phyloP scores from a whole-genome alignment of 441 rosid species.

The Populus tomentosa region DNA sequence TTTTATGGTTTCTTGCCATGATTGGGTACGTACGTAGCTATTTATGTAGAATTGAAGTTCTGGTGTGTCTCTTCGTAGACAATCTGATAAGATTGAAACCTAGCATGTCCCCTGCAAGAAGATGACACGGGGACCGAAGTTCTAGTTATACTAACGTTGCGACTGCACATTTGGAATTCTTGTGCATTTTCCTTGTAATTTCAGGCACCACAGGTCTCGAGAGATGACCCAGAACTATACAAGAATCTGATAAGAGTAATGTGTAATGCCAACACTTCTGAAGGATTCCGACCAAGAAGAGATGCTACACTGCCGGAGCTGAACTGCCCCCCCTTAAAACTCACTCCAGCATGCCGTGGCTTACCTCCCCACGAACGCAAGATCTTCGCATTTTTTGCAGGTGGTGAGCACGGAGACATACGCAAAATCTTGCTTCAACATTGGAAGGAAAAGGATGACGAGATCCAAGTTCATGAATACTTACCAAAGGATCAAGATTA shows the following conservation, averaged over 20 bases:
- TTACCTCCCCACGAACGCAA: conserved; percentile 28
- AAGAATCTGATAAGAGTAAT: conserved; percentile 47
- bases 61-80: too few relatives aligned
- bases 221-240: conserved; percentile 21
- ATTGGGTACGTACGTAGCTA: too few relatives aligned
- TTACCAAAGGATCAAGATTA: conserved; percentile 41
- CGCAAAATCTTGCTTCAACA: conserved; percentile 43
- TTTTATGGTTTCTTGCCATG: too few relatives aligned
- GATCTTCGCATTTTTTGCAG: conserved; percentile 53
- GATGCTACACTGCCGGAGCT: conserved; percentile 73
- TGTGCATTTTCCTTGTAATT: neutral
- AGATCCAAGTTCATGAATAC: conserved; percentile 46
- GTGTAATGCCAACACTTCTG: conserved; percentile 52
- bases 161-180: neutral
- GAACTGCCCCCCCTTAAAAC: conserved; percentile 32
- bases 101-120: too few relatives aligned
- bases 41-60: too few relatives aligned
- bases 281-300: conserved; percentile 25
- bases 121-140: too few relatives aligned
- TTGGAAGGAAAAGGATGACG: conserved; percentile 54
- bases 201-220: conserved; percentile 64
- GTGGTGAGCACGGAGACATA: conserved; percentile 59
- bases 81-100: too few relatives aligned
- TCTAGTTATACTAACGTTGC: too few relatives aligned
- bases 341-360: conserved; percentile 30